A percentile compares a stretch with the other conserved stretches of the same genome.
phyloP scores from a whole-genome alignment of 1,139 yeast species.

The Taiozyma sp. region DNA sequence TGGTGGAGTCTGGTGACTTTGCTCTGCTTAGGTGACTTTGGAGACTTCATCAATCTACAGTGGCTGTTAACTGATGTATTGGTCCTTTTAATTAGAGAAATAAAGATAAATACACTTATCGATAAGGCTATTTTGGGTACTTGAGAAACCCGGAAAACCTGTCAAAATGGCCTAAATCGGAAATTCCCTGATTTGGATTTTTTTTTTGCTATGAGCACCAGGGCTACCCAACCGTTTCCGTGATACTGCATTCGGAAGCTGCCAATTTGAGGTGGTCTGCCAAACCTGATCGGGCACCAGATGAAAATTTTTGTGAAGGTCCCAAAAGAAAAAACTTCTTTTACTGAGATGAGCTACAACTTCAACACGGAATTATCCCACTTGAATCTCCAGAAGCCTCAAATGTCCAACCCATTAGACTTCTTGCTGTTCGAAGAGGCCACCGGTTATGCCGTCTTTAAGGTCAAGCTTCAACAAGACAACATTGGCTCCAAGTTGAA shows the following conservation, averaged over 20 bases:
- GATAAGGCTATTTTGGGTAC: background rate
- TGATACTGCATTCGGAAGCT: background rate
- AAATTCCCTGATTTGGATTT: background rate
- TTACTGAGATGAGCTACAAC: background rate
- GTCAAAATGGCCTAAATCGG: background rate
- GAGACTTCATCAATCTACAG: background rate
- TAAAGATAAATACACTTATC: background rate
- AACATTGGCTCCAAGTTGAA: constrained; percentile 85
- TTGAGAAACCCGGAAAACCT: background rate
- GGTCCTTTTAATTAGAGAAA: background rate
- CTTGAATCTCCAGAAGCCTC: background rate
- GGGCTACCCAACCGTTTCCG: background rate
- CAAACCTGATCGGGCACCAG: background rate
- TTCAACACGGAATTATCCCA: background rate
- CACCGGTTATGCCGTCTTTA: constrained; percentile 95
- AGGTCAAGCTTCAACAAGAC: constrained; percentile 91
- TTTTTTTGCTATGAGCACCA: background rate
- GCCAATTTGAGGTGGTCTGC: background rate
- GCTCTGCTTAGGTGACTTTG: background rate
- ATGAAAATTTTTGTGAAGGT: background rate
- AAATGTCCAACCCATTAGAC: constrained; percentile 62
- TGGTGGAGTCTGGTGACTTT: background rate
- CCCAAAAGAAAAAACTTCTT: background rate
- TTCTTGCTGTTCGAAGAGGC: constrained; percentile 97
- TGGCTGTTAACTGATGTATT: background rate